phyloP scores from a whole-genome alignment of 768 basidiomycete species.

The Boletus sp. region DNA sequence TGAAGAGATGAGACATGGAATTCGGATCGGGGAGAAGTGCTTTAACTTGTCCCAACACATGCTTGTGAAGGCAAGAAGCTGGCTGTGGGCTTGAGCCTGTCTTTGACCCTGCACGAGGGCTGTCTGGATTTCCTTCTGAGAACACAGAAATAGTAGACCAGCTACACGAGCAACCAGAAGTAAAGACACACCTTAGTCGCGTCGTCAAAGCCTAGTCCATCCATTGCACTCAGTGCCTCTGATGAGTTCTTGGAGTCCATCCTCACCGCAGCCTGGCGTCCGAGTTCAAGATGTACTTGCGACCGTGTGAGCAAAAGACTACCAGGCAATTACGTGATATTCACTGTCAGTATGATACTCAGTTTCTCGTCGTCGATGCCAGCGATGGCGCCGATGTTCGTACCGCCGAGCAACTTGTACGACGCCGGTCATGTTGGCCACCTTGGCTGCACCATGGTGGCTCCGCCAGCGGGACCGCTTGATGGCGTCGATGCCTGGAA shows the following conservation, averaged over 20 bases:
- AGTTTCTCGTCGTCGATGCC: constrained; percentile 7
- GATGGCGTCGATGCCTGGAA: constrained; percentile 16
- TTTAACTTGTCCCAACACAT: constrained; percentile 90
- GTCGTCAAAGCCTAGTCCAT: constrained; percentile 55
- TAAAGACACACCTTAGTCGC: constrained; percentile 58
- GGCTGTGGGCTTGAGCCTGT: constrained; percentile 73
- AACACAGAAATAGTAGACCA: not conserved
- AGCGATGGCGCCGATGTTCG: constrained; percentile 6
- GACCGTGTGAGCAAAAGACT: constrained; percentile 27
- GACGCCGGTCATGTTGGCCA: not conserved
- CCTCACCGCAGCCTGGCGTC: not conserved
- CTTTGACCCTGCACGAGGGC: constrained; percentile 81
- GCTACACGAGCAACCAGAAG: not conserved
- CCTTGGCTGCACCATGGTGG: not conserved
- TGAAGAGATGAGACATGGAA: constrained; percentile 8
- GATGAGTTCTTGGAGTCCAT: constrained; percentile 27
- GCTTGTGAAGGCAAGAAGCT: constrained; percentile 74
- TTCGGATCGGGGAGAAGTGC: constrained; percentile 19
- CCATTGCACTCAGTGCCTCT: constrained; percentile 37
- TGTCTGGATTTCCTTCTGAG: constrained; percentile 74
- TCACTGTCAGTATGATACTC: not conserved
- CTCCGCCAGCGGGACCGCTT: constrained; percentile 3
- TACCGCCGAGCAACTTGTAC: not conserved
- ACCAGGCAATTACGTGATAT: constrained; percentile 22
- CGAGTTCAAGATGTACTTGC: not conserved